These are phyloP conservation scores for Geranomyces michiganensis DNA, from an alignment of 192 early-diverging fungal species.

Conservation along the genomic window DNA sequence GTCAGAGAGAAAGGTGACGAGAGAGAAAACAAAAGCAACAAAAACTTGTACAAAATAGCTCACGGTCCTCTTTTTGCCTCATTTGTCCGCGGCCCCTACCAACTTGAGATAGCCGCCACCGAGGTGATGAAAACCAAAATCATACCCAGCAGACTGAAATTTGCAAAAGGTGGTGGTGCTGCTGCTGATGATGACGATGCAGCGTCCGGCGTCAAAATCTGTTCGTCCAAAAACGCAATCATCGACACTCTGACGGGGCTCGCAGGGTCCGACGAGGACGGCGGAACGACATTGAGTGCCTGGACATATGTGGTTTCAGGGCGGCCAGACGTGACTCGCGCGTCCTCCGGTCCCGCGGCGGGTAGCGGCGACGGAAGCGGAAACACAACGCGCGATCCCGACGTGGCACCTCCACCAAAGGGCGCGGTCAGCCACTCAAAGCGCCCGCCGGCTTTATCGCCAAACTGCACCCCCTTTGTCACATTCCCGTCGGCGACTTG, in stretches of 20 bases:
- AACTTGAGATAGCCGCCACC: no score
- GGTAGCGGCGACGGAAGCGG: background rate
- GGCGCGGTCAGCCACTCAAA: slow-evolving; percentile 3
- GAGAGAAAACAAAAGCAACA: no score
- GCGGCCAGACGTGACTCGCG: background rate
- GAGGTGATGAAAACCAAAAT: no score
- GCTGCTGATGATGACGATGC: background rate
- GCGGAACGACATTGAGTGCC: background rate
- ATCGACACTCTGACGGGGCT: background rate
- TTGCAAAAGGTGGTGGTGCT: no score
- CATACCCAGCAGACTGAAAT: no score
- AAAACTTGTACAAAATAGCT: no score
- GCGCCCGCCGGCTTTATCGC: slow-evolving; percentile 13
- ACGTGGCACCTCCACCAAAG: background rate
- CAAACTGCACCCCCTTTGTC: slow-evolving; percentile 13
- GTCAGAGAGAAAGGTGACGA: no score
- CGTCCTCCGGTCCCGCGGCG: slow-evolving; percentile 11
- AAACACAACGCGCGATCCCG: background rate
- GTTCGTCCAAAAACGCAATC: slow-evolving; percentile 21
- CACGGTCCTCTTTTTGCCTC: no score
- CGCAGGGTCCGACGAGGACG: background rate
- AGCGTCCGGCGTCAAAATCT: slow-evolving; percentile 16
- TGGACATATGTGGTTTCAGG: slow-evolving; percentile 5
- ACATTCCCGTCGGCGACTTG: background rate
- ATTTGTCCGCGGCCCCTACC: no score